Base-by-base conservation (phyloP, 331 rosid genomes). In the Acacia concinna region DNA sequence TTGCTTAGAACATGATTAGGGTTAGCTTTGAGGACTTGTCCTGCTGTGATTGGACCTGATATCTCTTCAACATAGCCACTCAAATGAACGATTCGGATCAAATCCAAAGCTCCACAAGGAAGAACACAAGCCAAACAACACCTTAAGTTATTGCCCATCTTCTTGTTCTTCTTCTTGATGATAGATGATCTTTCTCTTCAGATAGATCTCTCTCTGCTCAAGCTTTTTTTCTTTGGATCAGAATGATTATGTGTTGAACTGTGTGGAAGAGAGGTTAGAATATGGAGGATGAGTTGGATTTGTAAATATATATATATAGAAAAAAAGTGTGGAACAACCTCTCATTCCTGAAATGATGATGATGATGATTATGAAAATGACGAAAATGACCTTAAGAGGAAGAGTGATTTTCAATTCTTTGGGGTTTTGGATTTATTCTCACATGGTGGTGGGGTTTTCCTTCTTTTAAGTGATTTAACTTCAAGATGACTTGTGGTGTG, bases 41-140 rank as follows among this genome's bases (percentile, higher is more conserved):
- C 97, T 8, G 99, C 99, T 13, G 87, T 83, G 82, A 95, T 84
- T 2, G 96, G 90, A 64, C 86, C 84, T 11, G 97, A 83, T 47
- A 91, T 85, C 79, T 90, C 97, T 41, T 95, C 97, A 3, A 95
- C 87, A 32, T 65, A 85, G n/a, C 99, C 99, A 49, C 86, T 91
- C 71, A 93, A 87, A 79, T 95, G 97, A 75, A 95, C 99, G 35
- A 95, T 88, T 3, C 96, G 90, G 83, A 95, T 95, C 84, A 93
- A 81, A 38, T 95, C 99, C 34, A 95, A 74, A 5, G 97, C 97
- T 32, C 98, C 98, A 73, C 94, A 95, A 0, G 97, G 98, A 82
- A 95, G 91, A 74, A 91, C 90, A 80, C 98, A 95, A 78, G 97
- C 98, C 89, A 95, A 86, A 87, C 98, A 95, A 65, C 97, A 89